Percentiles rank a stretch among this genome's conserved stretches.
Conservation (phyloP, 305 asterid genomes). For the Fraxinus floribunda region DNA sequence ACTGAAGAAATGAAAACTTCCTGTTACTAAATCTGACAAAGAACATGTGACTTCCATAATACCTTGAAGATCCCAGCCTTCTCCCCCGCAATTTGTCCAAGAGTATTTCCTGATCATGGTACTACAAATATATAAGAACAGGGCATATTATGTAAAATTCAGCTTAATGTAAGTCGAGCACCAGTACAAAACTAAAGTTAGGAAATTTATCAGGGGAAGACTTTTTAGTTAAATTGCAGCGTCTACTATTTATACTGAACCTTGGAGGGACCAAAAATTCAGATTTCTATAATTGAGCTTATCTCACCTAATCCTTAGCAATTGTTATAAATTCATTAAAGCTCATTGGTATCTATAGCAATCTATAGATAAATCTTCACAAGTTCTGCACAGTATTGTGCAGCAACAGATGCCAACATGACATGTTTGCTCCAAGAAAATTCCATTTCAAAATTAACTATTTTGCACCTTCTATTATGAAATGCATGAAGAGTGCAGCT, state of each 20-base stretch:
- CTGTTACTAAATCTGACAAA: conserved; percentile 4
- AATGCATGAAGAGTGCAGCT: background rate
- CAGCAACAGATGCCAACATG: background rate
- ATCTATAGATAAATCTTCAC: background rate
- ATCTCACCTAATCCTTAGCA: conserved; percentile 6
- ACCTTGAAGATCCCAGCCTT: conserved; percentile 99
- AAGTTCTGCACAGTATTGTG: conserved; percentile 8
- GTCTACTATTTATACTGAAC: conserved; percentile 9
- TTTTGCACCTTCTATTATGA: background rate
- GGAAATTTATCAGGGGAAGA: background rate
- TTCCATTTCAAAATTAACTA: background rate
- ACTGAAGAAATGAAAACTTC: background rate
- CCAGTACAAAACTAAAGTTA: conserved; percentile 10
- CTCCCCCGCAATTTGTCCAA: conserved; percentile 95
- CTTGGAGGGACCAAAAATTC: background rate
- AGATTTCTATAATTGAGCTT: background rate
- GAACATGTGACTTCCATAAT: conserved; percentile 14
- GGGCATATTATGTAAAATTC: conserved; percentile 8
- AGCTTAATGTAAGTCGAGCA: background rate
- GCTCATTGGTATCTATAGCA: background rate
- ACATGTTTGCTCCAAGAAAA: background rate
- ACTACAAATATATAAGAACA: conserved; percentile 25
- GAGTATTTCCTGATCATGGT: conserved; percentile 71
- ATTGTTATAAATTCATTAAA: background rate
- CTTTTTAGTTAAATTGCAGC: background rate